phyloP scores from a whole-genome alignment of 192 early-diverging fungal species.

The Phycomyces blakesleeanus region DNA sequence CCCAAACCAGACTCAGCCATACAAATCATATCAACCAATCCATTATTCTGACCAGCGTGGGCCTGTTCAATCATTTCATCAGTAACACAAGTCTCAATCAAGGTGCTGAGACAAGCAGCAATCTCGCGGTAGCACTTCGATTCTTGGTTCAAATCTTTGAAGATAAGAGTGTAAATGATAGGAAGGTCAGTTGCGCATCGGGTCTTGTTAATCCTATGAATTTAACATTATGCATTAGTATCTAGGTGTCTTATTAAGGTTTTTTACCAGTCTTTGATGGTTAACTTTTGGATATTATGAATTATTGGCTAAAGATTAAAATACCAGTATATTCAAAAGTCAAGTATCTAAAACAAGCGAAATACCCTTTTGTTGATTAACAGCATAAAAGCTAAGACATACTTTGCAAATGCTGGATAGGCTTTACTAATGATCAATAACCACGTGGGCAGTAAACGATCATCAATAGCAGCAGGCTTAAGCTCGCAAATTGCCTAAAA shows the following conservation, averaged over 20 bases:
- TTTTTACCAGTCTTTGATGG: too few species aligned
- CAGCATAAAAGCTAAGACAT: too few species aligned
- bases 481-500: conserved; percentile 64
- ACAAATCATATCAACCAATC: conserved; percentile 48
- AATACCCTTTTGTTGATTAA: too few species aligned
- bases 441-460: conserved; percentile 79
- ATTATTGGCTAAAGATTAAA: not conserved
- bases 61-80: conserved; percentile 69
- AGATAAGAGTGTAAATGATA: conserved; percentile 56
- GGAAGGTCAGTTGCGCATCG: conserved; percentile 48
- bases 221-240: too few species aligned
- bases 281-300: not conserved
- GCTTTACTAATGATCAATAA: conserved; percentile 73
- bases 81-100: conserved; percentile 73
- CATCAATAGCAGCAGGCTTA: conserved; percentile 81
- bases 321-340: too few species aligned
- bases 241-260: too few species aligned
- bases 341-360: too few species aligned
- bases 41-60: conserved; percentile 31
- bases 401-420: conserved; percentile 65
- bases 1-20: conserved; percentile 55
- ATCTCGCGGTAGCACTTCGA: conserved; percentile 47
- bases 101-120: conserved; percentile 62
- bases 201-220: conserved; percentile 38
- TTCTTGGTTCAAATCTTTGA: conserved; percentile 62